Conservation (phyloP, 805 yeast species). For the Saccharomycodes ludwigii region DNA sequence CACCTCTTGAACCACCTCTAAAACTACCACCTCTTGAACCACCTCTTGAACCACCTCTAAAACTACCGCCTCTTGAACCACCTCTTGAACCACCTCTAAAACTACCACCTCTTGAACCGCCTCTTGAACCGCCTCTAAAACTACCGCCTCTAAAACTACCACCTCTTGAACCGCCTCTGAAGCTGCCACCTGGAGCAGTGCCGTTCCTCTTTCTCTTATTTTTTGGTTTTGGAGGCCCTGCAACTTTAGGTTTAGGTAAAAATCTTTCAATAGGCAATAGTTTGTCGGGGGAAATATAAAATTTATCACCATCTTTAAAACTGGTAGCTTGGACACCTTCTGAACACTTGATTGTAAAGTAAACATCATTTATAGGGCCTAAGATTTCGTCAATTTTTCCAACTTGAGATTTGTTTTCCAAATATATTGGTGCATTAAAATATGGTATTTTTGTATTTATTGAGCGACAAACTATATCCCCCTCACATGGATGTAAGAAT, state of each 20-base stretch:
- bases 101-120: conserved; percentile 24
- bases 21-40: conserved; percentile 19
- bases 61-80: conserved; percentile 28
- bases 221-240: conserved; percentile 71
- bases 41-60: conserved; percentile 23
- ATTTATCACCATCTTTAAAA: conserved; percentile 92
- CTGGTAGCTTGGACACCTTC: conserved; percentile 94
- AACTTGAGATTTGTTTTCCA: conserved; percentile 89
- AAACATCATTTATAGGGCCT: conserved; percentile 97
- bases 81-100: conserved; percentile 27
- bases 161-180: conserved; percentile 36
- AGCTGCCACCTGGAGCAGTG: conserved; percentile 34
- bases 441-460: conserved; percentile 91
- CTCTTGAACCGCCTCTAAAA: conserved; percentile 28
- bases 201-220: conserved; percentile 50
- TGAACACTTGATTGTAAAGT: conserved; percentile 87
- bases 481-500: conserved; percentile 87
- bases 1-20: conserved; percentile 25
- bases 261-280: conserved; percentile 92
- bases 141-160: conserved; percentile 34
- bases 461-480: conserved; percentile 93
- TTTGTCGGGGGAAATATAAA: conserved; percentile 90
- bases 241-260: conserved; percentile 87
- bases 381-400: conserved; percentile 98
- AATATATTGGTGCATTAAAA: conserved; percentile 95